Evolutionary conservation across 306 rosid species (phyloP), one percentile per base, ranked within the genome.

Genomic region (Vigna unguiculata): DNA sequence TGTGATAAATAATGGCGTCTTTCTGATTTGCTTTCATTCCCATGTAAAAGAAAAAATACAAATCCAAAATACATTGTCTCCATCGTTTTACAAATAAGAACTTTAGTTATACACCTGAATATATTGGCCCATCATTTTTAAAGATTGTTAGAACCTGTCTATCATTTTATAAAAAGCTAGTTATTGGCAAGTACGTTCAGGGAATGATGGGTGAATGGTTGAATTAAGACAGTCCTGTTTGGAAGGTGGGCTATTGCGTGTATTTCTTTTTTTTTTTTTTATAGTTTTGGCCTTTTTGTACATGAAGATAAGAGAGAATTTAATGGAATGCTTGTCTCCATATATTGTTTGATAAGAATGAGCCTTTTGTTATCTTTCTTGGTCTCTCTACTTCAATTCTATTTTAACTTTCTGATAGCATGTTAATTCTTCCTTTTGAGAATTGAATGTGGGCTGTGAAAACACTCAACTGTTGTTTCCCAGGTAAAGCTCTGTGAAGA

Each of bases 401-500:
- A 53, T 62, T 51, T 41, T n/a, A 19, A 21, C 14, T 62, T 55
- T 34, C 72, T 60, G 52, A 59, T 36, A 52, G 78, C 67, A 58
- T 79, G 30, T 72, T 77, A 28, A 34, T 58, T 48, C 72, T 19
- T 76, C 72, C 80, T 32, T 76, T 74, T 36, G 81, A 75, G 69
- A 75, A 72, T 34, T 72, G 78, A 58, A 70, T 69, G 77, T 80
- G 60, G 83, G 75, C 72, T 76, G 19, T 81, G 89, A 88, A 84
- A 87, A 91, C 67, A 69, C 87, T 75, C 76, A 57, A 61, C 74
- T 72, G 38, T 76, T 85, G 69, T 75, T 87, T 83, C 71, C 82
- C 92, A 95, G 98, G 96, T 95, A 80, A 86, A 88, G 72, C 86
- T 78, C 83, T 89, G 87, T 79, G 88, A 84, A 74, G 88, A 60